Conservation (phyloP, 306 rosid genomes). For the Pyrus betulifolia region DNA sequence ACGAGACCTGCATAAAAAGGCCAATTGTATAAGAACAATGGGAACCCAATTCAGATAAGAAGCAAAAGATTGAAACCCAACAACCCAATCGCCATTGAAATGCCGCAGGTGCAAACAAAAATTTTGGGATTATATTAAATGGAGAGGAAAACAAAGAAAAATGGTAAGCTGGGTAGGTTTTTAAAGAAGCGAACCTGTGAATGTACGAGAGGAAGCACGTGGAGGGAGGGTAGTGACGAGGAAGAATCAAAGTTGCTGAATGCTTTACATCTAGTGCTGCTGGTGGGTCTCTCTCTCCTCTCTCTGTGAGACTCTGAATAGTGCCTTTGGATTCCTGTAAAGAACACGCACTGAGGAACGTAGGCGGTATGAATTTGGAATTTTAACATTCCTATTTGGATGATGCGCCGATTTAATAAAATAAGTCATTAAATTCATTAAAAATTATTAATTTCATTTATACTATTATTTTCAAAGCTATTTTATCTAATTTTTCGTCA, state of each 20-base stretch:
- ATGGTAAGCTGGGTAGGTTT: not conserved
- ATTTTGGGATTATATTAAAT: not conserved
- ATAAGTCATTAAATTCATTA: too few relatives aligned
- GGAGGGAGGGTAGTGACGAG: slow-evolving; percentile 7
- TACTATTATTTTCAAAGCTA: too few relatives aligned
- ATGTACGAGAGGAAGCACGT: slow-evolving; percentile 13
- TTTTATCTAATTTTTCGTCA: too few relatives aligned
- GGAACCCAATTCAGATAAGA: not conserved
- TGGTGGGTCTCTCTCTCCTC: not conserved
- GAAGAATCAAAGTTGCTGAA: not conserved
- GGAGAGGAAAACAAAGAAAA: not conserved
- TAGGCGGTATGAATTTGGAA: not conserved
- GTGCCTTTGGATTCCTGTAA: not conserved
- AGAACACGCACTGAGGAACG: not conserved
- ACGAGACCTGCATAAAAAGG: not conserved
- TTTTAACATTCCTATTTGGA: not conserved
- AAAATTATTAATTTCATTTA: too few relatives aligned
- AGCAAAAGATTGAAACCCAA: not conserved
- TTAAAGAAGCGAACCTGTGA: slow-evolving; percentile 1
- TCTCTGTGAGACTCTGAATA: not conserved
- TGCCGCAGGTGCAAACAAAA: not conserved
- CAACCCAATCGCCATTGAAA: not conserved
- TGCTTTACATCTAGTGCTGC: not conserved
- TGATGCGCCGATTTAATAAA: not conserved
- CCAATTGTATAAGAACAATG: not conserved